Evolutionary conservation across 202 grass and related monocot genomes (phyloP).

Genomic region (Eragrostis tef): DNA sequence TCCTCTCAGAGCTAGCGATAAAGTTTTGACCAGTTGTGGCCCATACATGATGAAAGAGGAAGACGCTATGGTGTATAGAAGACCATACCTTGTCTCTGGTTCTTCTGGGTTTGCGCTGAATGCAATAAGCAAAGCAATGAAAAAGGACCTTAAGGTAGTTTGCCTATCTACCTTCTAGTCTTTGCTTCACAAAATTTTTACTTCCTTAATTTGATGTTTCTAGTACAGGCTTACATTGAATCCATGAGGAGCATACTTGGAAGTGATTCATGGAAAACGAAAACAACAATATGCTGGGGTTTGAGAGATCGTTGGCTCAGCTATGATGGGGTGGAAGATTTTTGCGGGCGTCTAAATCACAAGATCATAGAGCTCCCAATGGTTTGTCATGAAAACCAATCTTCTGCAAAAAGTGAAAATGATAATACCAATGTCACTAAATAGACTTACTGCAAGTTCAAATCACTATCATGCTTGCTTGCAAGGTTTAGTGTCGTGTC

Average conservation of each 20-base stretch:
- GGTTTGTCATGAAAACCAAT: slow-evolving; percentile 53
- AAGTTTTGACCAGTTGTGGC: slow-evolving; percentile 74
- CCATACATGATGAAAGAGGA: slow-evolving; percentile 97
- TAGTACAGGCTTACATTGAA: slow-evolving; percentile 70
- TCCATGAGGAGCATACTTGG: slow-evolving; percentile 76
- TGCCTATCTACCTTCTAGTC: slow-evolving; percentile 27
- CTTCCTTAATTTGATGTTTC: slow-evolving; percentile 41
- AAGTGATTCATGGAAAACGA: slow-evolving; percentile 76
- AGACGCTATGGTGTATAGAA: slow-evolving; percentile 94
- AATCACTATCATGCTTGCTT: slow-evolving; percentile 38
- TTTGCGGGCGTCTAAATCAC: slow-evolving; percentile 68
- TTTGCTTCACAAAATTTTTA: slow-evolving; percentile 8
- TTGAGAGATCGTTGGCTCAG: slow-evolving; percentile 92
- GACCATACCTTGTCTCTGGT: slow-evolving; percentile 93
- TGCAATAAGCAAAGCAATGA: slow-evolving; percentile 87
- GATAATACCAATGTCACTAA: neutral
- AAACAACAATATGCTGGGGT: slow-evolving; percentile 87
- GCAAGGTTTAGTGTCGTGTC: slow-evolving; percentile 12
- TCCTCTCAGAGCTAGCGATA: slow-evolving; percentile 96
- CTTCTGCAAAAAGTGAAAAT: neutral
- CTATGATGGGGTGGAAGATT: slow-evolving; percentile 77
- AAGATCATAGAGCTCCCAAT: slow-evolving; percentile 74
- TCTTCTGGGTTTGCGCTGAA: slow-evolving; percentile 95
- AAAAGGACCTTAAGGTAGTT: slow-evolving; percentile 79
- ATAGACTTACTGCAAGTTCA: slow-evolving; percentile 16